Percentiles rank a stretch among this genome's conserved stretches.
Conservation (phyloP, 371 early-diverging fungal genomes). For the Zychaea mexicana region DNA sequence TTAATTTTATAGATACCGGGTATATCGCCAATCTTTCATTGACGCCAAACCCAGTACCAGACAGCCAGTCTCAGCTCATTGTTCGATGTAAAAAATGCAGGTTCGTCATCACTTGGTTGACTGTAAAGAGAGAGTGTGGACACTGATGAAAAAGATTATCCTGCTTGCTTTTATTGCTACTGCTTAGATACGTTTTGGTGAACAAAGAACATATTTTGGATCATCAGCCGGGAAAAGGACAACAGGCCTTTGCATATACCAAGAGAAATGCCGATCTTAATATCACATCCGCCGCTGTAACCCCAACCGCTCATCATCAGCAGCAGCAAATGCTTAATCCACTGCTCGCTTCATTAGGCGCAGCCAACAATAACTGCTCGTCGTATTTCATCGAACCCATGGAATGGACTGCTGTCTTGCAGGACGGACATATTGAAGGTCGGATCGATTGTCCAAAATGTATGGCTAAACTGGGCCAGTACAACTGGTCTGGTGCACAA, state of each 20-base stretch:
- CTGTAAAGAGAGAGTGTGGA: background rate
- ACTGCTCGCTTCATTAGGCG: conserved; percentile 40
- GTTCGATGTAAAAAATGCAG: conserved; percentile 55
- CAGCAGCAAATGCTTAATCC: conserved; percentile 46
- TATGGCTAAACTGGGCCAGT: conserved; percentile 79
- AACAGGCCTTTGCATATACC: conserved; percentile 69
- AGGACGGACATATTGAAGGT: conserved; percentile 68
- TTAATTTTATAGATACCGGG: conserved; percentile 30
- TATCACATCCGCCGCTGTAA: conserved; percentile 16
- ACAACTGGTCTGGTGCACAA: conserved; percentile 83
- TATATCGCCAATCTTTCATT: conserved; percentile 53
- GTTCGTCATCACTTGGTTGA: conserved; percentile 12
- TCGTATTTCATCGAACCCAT: conserved; percentile 86
- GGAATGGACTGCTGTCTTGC: conserved; percentile 76
- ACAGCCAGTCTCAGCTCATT: conserved; percentile 14
- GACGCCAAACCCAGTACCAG: conserved; percentile 51
- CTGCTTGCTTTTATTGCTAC: background rate
- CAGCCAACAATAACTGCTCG: conserved; percentile 57
- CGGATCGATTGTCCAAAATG: conserved; percentile 87
- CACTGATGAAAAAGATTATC: background rate
- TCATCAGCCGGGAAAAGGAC: conserved; percentile 75
- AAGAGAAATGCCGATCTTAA: conserved; percentile 63
- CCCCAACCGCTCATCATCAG: conserved; percentile 11
- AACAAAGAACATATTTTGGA: conserved; percentile 65
- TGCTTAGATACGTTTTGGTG: conserved; percentile 56